These are phyloP conservation scores for Mycena vulgaris DNA, from an alignment of 768 basidiomycete species.

Conservation along the genomic window DNA sequence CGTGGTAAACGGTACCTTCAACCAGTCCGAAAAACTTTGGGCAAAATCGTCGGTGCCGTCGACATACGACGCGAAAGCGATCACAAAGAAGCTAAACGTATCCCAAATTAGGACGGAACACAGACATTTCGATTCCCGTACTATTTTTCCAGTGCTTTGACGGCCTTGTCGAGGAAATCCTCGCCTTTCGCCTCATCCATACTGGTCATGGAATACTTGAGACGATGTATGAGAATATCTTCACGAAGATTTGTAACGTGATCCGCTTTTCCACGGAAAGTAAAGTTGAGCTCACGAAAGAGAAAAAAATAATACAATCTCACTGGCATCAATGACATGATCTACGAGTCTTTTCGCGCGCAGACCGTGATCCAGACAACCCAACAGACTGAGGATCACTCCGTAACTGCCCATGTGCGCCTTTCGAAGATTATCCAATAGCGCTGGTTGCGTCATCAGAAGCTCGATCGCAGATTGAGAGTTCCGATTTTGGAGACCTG, in stretches of 20 bases:
- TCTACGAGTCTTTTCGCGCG: constrained; percentile 93
- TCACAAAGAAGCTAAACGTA: constrained; percentile 85
- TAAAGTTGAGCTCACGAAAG: constrained; percentile 1
- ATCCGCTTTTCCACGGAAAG: constrained; percentile 72
- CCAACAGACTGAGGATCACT: constrained; percentile 90
- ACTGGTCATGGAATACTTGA: constrained; percentile 88
- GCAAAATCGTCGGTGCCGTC: constrained; percentile 72
- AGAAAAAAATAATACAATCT: constrained; percentile 37
- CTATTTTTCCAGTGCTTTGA: constrained; percentile 91
- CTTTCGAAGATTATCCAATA: constrained; percentile 90
- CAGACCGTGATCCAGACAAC: constrained; percentile 91
- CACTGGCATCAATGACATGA: constrained; percentile 84
- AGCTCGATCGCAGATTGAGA: constrained; percentile 89
- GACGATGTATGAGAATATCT: constrained; percentile 85
- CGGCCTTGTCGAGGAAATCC: constrained; percentile 73
- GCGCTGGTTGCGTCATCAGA: constrained; percentile 81
- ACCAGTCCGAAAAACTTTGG: constrained; percentile 88
- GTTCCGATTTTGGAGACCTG: constrained; percentile 76
- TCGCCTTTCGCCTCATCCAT: constrained; percentile 77
- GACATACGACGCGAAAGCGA: constrained; percentile 93
- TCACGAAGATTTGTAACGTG: constrained; percentile 94
- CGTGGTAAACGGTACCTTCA: constrained; percentile 68
- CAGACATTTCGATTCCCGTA: constrained; percentile 53
- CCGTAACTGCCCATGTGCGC: constrained; percentile 95
- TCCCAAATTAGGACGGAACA: background rate